Base-by-base conservation (phyloP, 805 yeast species). In the Blastobotrys peoriensis region DNA sequence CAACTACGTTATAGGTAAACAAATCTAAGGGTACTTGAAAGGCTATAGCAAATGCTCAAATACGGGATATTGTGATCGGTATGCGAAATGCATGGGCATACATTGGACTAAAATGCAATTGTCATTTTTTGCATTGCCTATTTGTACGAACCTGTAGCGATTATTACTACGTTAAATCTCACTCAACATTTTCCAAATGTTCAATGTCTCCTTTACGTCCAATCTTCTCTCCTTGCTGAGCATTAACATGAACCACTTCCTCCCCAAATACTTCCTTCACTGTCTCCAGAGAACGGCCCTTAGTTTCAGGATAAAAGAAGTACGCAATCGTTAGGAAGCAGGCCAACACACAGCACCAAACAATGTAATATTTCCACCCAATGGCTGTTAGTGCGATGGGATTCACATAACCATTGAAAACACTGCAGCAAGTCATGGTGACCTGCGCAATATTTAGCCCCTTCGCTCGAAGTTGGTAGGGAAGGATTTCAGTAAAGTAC, bases 361-460 rank as follows among this genome's bases (percentile, higher is more conserved):
- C 72, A 49, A 70, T 66, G 49, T 70, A 70, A 60, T 69, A 70
- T 51, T 67, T 69, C 71, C 73, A 69, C 22, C 55, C 54, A 38
- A 70, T 64, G 17, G 66, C 65, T 21, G 61, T 69, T 67, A 70
- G 60, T 43, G 70, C 74, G 53, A 65, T 52, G 16, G 41, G 41
- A 36, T 38, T 38, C 9, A 38, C 41, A 40, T 33, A 34, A 8
- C 47, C 47, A 19, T 38, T 44, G 37, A 38, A 44, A 19, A 36
- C 17, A 3, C 42, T 33, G 13, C 52, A 50, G 9, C 45, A 46
- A 22, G 47, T 44, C 25, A 36, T 10, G 4, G 22, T 28, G 17
- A 36, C 39, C 5, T 19, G 27, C 16, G 39, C 22, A 13, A 36
- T 28, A 20, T 15, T 27, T 6, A 38, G 10, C 5, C 49, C 51